phyloP scores from a whole-genome alignment of 495 filamentous ascomycete genomes.

The Penicillium alfredii region DNA sequence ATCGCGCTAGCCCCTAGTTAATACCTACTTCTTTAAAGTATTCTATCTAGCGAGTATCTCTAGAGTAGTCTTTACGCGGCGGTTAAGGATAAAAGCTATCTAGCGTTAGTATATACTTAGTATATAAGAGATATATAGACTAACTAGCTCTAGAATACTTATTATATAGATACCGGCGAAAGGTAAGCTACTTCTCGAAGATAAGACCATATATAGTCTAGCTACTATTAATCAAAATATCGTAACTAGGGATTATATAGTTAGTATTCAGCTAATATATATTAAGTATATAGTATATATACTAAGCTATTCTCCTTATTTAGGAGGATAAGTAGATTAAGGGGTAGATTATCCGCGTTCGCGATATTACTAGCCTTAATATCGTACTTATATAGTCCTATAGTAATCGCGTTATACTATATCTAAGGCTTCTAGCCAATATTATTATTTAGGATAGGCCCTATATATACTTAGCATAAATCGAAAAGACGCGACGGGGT shows the following conservation, averaged over 20 bases:
- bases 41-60: constrained; percentile 1
- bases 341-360: background rate
- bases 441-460: constrained; percentile 6
- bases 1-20: background rate
- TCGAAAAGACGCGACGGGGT: background rate
- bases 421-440: constrained; percentile 1
- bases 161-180: background rate
- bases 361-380: background rate
- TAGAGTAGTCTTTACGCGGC: background rate
- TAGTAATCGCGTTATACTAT: background rate
- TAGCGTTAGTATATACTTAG: background rate
- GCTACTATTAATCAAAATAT: background rate
- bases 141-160: constrained; percentile 3
- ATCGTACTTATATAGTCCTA: background rate
- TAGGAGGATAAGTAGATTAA: background rate
- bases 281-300: background rate
- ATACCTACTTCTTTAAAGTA: constrained; percentile 4
- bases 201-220: constrained; percentile 1
- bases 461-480: constrained; percentile 4
- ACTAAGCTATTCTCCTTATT: constrained; percentile 6
- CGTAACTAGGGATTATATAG: background rate
- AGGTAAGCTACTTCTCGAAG: background rate
- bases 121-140: background rate
- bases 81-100: background rate
- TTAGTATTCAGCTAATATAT: background rate